Evolutionary conservation across 306 rosid species (phyloP).

Genomic region (Ormosia emarginata): DNA sequence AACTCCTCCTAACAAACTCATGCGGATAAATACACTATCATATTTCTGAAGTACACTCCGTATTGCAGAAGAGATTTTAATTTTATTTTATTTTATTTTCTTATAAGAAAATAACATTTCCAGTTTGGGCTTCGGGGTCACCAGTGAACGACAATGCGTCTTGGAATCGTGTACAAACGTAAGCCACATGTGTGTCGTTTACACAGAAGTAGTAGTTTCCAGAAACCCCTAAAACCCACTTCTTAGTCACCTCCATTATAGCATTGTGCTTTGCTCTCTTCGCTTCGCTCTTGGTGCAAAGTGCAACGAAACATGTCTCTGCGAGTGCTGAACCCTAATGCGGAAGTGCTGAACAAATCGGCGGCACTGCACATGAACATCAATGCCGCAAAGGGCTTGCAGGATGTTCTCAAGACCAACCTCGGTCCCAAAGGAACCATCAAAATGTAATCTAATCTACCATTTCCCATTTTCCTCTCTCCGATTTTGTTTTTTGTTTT

Average conservation of each 20-base stretch:
- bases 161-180: not conserved
- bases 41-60: too few species aligned
- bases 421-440: slow-evolving; percentile 98
- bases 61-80: too few species aligned
- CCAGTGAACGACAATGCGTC: not conserved
- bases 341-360: slow-evolving; percentile 93
- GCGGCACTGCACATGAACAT: slow-evolving; percentile 95
- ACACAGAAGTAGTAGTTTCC: not conserved
- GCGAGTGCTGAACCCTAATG: slow-evolving; percentile 80
- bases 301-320: slow-evolving; percentile 49
- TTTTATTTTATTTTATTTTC: too few species aligned
- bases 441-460: slow-evolving; percentile 40
- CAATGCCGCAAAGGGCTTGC: slow-evolving; percentile 97
- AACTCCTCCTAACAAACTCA: too few species aligned
- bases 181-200: not conserved
- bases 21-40: too few species aligned
- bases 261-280: not conserved
- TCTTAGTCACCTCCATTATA: too few species aligned
- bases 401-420: slow-evolving; percentile 87
- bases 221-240: slow-evolving; percentile 4
- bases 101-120: too few species aligned
- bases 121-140: too few species aligned
- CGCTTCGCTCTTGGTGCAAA: not conserved
- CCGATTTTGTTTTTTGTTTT: too few species aligned
- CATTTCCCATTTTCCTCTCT: too few species aligned